Evolutionary conservation across 345 rosid species (phyloP).

Genomic region (Gynandropsis gynandra): DNA sequence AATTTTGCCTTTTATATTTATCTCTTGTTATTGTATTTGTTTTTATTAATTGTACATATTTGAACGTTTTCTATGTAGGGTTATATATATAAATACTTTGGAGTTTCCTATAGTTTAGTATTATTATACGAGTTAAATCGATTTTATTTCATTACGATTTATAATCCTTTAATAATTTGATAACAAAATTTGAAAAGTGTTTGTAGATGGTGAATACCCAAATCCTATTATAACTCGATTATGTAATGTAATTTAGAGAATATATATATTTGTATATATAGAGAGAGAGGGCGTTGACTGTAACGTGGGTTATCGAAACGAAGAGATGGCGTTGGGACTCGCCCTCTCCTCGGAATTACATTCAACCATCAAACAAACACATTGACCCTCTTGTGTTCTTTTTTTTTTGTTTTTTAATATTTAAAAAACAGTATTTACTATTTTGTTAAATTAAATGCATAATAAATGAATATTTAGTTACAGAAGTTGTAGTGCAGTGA

Average conservation of each 20-base stretch:
- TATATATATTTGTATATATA: background rate
- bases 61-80: background rate
- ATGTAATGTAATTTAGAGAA: background rate
- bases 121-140: too few relatives aligned
- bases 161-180: too few relatives aligned
- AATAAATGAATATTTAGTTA: conserved; percentile 9
- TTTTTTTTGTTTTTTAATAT: background rate
- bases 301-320: conserved; percentile 28
- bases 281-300: conserved; percentile 17
- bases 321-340: conserved; percentile 28
- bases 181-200: too few relatives aligned
- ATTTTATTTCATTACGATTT: too few relatives aligned
- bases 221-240: background rate
- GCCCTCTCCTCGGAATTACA: conserved; percentile 22
- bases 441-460: conserved; percentile 5
- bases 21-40: background rate
- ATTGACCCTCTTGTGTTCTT: conserved; percentile 16
- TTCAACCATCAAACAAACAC: conserved; percentile 21
- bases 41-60: background rate
- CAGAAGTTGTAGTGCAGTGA: conserved; percentile 21
- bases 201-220: too few relatives aligned
- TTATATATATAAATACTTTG: too few relatives aligned
- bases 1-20: background rate
- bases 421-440: background rate
- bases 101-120: too few relatives aligned